These are phyloP conservation scores for Dalbergia cultrata DNA, from an alignment of 306 rosid species.

Conservation along the genomic window DNA sequence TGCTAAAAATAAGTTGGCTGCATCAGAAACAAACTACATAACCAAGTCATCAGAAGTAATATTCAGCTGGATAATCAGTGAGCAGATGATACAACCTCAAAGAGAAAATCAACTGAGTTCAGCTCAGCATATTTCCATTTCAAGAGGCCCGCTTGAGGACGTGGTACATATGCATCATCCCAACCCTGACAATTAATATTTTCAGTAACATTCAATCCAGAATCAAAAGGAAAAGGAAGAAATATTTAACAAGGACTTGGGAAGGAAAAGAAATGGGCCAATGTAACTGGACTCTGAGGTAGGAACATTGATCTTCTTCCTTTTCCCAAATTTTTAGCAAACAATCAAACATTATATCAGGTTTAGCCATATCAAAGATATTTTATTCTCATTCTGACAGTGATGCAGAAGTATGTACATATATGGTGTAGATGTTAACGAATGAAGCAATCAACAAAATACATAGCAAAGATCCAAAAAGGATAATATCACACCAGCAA, in stretches of 20 bases:
- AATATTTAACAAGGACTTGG: conserved; percentile 28
- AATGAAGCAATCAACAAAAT: conserved; percentile 24
- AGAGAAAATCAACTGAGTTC: conserved; percentile 97
- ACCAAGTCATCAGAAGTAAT: conserved; percentile 27
- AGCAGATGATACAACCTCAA: conserved; percentile 64
- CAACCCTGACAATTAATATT: conserved; percentile 77
- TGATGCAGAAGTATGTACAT: conserved; percentile 21
- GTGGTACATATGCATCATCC: conserved; percentile 98
- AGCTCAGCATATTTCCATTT: conserved; percentile 93
- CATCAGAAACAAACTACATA: conserved; percentile 31
- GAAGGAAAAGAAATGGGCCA: conserved; percentile 41
- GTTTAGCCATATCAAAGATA: conserved; percentile 10
- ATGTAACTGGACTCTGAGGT: conserved; percentile 19
- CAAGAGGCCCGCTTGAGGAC: conserved; percentile 96
- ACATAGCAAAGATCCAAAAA: conserved; percentile 30
- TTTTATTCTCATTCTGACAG: conserved; percentile 24
- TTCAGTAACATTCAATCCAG: conserved; percentile 31
- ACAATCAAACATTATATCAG: neutral
- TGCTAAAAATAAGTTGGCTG: conserved; percentile 45
- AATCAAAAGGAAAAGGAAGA: conserved; percentile 29
- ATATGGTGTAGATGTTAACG: conserved; percentile 8
- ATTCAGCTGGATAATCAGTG: conserved; percentile 1
- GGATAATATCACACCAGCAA: neutral
- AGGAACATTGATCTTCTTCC: conserved; percentile 21
- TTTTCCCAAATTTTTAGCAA: conserved; percentile 33